A percentile compares a stretch with the other conserved stretches of the same genome.
Evolutionary conservation across 805 yeast genomes (phyloP).

Genomic region (Yamadazyma sp.): DNA sequence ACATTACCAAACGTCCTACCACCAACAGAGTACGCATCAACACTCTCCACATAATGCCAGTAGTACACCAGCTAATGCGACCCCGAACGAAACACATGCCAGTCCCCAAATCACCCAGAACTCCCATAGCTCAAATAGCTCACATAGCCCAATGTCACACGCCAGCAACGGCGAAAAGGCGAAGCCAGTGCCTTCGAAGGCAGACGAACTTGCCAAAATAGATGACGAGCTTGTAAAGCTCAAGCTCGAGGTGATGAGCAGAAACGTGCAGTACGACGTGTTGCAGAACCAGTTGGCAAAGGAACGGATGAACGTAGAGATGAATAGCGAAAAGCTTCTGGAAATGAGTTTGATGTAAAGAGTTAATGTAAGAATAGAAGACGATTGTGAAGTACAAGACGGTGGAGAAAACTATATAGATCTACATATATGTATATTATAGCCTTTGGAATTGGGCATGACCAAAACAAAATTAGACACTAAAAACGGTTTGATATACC

Average conservation of each 20-base stretch:
- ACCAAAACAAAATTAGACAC: too few species aligned
- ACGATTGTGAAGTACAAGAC: too few species aligned
- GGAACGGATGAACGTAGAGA: constrained; percentile 35
- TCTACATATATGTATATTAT: too few species aligned
- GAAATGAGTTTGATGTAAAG: constrained; percentile 43
- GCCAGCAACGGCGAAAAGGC: neutral
- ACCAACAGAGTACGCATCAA: too few species aligned
- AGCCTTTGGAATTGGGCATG: too few species aligned
- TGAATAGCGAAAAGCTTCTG: constrained; percentile 50
- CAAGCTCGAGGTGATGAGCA: neutral
- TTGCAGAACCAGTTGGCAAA: constrained; percentile 24
- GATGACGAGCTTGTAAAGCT: constrained; percentile 8
- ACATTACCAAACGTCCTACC: neutral
- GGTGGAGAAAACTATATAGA: too few species aligned
- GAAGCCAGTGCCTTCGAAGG: neutral
- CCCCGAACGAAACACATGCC: neutral
- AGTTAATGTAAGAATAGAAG: neutral
- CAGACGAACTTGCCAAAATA: constrained; percentile 2
- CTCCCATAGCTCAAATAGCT: too few species aligned
- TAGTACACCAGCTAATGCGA: neutral
- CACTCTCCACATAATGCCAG: neutral
- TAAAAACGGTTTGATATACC: too few species aligned
- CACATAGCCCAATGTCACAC: neutral
- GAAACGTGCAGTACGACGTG: neutral
- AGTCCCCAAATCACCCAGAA: neutral